Evolutionary conservation across 371 early-diverging fungal genomes (phyloP).

Genomic region (Apophysomyces sp.): DNA sequence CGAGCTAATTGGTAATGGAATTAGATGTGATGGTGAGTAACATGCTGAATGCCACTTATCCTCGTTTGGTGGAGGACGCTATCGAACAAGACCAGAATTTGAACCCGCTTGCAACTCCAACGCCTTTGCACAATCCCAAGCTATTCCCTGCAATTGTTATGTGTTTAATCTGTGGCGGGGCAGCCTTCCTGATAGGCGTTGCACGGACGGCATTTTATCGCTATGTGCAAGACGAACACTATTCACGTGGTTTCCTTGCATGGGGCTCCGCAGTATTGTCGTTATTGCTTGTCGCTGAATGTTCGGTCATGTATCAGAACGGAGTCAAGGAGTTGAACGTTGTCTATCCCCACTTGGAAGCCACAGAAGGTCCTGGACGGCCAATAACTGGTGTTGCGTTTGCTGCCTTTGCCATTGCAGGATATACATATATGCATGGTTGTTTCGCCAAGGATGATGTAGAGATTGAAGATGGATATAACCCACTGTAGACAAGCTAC

Average conservation of each 20-base stretch:
- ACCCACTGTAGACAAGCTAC: conserved; percentile 16
- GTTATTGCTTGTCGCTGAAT: conserved; percentile 27
- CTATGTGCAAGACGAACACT: conserved; percentile 31
- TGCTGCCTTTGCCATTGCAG: conserved; percentile 24
- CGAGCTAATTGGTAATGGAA: background rate
- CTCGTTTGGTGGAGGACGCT: conserved; percentile 26
- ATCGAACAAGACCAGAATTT: conserved; percentile 24
- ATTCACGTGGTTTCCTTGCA: conserved; percentile 42
- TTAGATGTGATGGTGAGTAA: conserved; percentile 27
- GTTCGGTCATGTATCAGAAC: conserved; percentile 34
- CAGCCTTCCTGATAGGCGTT: conserved; percentile 18
- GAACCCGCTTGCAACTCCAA: conserved; percentile 31
- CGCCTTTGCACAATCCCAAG: conserved; percentile 43
- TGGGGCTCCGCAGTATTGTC: conserved; percentile 26
- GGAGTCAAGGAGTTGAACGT: conserved; percentile 31
- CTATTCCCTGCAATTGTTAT: conserved; percentile 37
- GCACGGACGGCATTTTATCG: conserved; percentile 12
- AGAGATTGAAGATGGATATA: conserved; percentile 29
- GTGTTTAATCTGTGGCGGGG: conserved; percentile 28
- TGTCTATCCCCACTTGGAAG: conserved; percentile 36
- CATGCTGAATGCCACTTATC: conserved; percentile 34
- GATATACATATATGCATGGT: conserved; percentile 30
- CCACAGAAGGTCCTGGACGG: conserved; percentile 33
- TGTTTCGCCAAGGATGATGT: conserved; percentile 23
- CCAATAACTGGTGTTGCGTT: conserved; percentile 38